Base-by-base conservation (phyloP, 768 basidiomycete genomes). In the Leccinum longicurvipes region DNA sequence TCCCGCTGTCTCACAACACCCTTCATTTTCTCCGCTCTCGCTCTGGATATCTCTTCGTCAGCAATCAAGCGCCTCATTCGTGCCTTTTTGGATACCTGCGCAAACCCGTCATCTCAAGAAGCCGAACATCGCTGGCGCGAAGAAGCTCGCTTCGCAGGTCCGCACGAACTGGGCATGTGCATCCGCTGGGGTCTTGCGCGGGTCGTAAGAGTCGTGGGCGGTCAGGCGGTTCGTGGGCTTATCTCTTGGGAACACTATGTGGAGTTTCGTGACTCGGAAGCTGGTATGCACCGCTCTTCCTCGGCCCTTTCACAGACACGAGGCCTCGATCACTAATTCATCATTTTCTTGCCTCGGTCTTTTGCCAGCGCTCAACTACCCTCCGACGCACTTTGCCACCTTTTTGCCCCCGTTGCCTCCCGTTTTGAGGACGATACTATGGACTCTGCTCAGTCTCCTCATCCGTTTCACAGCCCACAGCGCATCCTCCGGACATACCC, bases 141-240 rank as follows among this genome's bases (percentile, higher is more conserved):
- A 61, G 94, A 98, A 67, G 86, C 93, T 2, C 75, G 76, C 31
- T 91, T 96, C 65, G 90, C 93, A 0, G 86, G 84, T 5, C 87
- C 91, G 11, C 87, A 95, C 58, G 91, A 97, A 65, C 76, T 98
- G 14, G 93, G 88, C 5, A 94, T 95, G 87, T 83, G 88, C 63
- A 77, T 98, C 29, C 85, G 95, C 23, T 99, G 97, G 97, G 92
- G 87, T 29, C 80, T 98, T 6, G 89, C 86, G 3, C 76, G 94
- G 24, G 82, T 92, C 46, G 81, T 91, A 32, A 73, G 92, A 47
- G 79, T 89, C 4, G 79, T 84, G 17, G 82, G 79, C 29, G 87
- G 86, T 1, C 77, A 83, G 59, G 86, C 88, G 45, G 82, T 87
- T n/a, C 81, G 91, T 14, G 97, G 97, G 5, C 74, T 98, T 27